These are phyloP conservation scores for Apiospora sp. DNA, from an alignment of 2,329 filamentous ascomycete species.

Conservation along the genomic window DNA sequence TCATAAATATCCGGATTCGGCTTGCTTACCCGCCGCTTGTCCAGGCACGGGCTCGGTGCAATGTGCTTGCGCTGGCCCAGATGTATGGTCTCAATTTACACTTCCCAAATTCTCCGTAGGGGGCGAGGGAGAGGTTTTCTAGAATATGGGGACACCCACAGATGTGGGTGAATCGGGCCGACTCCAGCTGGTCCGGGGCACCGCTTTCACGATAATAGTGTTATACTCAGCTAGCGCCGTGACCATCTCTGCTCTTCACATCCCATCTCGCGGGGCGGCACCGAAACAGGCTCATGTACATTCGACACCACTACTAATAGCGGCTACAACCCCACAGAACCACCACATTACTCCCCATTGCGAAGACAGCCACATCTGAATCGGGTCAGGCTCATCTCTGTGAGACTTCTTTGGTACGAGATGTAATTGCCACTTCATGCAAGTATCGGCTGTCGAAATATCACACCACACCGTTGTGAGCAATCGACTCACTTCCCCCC, in stretches of 20 bases:
- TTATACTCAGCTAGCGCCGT: not conserved
- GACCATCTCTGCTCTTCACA: not conserved
- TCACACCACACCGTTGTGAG: not conserved
- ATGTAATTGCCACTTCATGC: not conserved
- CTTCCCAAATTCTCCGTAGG: constrained; percentile 2
- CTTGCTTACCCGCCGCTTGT: not conserved
- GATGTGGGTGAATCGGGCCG: constrained; percentile 2
- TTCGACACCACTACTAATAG: not conserved
- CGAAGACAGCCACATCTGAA: not conserved
- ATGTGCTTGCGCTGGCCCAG: not conserved
- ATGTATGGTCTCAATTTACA: not conserved
- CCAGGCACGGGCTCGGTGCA: not conserved
- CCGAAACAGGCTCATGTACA: not conserved
- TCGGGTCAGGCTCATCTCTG: not conserved
- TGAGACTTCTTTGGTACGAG: not conserved
- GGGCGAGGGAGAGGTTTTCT: not conserved
- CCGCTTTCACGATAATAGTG: not conserved
- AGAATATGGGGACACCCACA: not conserved
- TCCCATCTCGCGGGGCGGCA: not conserved
- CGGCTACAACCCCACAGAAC: not conserved
- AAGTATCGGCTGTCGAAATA: not conserved
- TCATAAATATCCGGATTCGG: not conserved
- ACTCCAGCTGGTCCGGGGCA: not conserved
- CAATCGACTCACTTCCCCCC: not conserved
- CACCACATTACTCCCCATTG: not conserved